Evolutionary conservation across 176 grass and related monocot species (phyloP), one percentile per base, ranked within the genome.

Genomic region (Dendrocalamus sinicus): DNA sequence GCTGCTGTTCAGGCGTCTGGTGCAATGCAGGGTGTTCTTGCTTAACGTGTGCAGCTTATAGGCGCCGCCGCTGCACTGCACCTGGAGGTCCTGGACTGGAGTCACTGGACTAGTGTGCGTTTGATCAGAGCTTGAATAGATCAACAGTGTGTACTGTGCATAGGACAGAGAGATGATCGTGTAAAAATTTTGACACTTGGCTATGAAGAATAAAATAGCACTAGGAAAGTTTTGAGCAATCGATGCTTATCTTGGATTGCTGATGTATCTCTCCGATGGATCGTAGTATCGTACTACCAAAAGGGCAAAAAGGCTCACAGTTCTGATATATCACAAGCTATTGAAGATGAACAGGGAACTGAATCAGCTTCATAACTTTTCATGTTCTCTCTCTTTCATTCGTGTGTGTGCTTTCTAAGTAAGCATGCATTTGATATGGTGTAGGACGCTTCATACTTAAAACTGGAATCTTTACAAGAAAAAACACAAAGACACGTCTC

Each of bases 11-110:
- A 71, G 86, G 69, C 77, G 79, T 7, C 47, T 93, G 37, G 75
- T 90, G 82, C 83, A 91, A 6, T 75, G 59, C 77, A 93, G 88
- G 71, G 86, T 85, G 39, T 80, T 81, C 54, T 65, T 93, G 62
- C 92, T 88, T 9, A 86, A 93, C 78, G 86, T 86, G 59, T 8
- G 60, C 62, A 90, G 88, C 86, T 79, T 37, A 76, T 84, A 67
- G 50, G 44, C 32, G 8, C 48, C 13, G 44, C 0, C 16, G 7
- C 20, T 45, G 51, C 22, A 23, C 37, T 43, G 24, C 37, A 69
- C 32, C n/a, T 61, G 59, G n/a, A 26, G 32, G 32, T 35, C 32
- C 32, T 35, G 32, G 32, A 35, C 32, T 35, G 32, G 32, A 35
- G 32, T 35, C 32, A 35, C 57, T 23, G 57, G 20, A 39, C 26